phyloP scores from a whole-genome alignment of 768 basidiomycete genomes.

The Boletus bicolor region DNA sequence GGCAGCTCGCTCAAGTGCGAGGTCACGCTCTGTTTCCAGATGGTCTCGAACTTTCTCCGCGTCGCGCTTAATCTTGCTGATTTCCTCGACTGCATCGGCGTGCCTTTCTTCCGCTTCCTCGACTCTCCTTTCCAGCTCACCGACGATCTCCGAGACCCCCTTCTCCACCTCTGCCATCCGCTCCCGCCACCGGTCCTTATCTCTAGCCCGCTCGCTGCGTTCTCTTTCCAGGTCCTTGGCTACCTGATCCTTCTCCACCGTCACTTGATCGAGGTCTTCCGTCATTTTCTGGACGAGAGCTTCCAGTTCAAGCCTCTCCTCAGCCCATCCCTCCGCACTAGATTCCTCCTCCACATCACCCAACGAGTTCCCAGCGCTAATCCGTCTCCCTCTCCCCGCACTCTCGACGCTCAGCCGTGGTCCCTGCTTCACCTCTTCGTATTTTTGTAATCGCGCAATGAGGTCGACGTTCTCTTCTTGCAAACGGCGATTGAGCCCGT shows the following conservation, averaged over 20 bases:
- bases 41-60: slow-evolving; percentile 43
- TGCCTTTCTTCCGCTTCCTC: slow-evolving; percentile 49
- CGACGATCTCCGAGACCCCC: slow-evolving; percentile 64
- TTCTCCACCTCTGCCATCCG: slow-evolving; percentile 69
- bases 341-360: slow-evolving; percentile 65
- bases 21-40: slow-evolving; percentile 50
- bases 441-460: slow-evolving; percentile 47
- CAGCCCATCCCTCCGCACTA: slow-evolving; percentile 63
- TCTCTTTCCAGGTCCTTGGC: slow-evolving; percentile 52
- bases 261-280: slow-evolving; percentile 37
- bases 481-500: slow-evolving; percentile 76
- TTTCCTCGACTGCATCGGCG: slow-evolving; percentile 38
- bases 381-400: slow-evolving; percentile 40
- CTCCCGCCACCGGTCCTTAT: slow-evolving; percentile 68
- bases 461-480: slow-evolving; percentile 83
- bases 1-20: slow-evolving; percentile 54
- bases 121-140: slow-evolving; percentile 57
- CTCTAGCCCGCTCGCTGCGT: slow-evolving; percentile 52
- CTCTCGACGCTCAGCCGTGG: slow-evolving; percentile 27
- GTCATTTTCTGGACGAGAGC: slow-evolving; percentile 40
- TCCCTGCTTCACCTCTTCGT: slow-evolving; percentile 46
- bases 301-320: slow-evolving; percentile 60
- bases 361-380: slow-evolving; percentile 51
- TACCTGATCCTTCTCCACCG: slow-evolving; percentile 44
- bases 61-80: slow-evolving; percentile 42